Evolutionary conservation across 176 grass and related monocot genomes (phyloP).

Genomic region (Triticum urartu): DNA sequence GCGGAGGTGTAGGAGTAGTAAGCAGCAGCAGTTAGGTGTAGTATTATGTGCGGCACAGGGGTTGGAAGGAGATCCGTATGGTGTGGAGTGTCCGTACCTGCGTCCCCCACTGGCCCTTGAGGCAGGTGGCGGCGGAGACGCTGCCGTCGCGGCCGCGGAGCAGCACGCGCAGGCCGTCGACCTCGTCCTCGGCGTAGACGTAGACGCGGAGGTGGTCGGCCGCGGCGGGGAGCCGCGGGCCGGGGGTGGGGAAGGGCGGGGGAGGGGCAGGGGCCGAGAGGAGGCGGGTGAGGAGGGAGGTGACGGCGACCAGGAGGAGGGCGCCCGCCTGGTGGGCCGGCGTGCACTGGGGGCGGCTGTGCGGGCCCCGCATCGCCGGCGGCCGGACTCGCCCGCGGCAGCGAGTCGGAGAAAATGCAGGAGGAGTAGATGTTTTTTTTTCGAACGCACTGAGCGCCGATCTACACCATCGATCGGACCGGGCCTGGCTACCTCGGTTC

Average conservation of each 20-base stretch:
- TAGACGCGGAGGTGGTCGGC: slow-evolving; percentile 61
- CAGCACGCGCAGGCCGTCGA: slow-evolving; percentile 65
- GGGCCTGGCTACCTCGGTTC: background rate
- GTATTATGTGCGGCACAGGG: background rate
- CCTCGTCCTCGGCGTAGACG: slow-evolving; percentile 75
- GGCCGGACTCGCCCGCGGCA: background rate
- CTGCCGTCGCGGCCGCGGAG: slow-evolving; percentile 59
- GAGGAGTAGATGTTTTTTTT: too few relatives aligned
- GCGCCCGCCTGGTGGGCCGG: slow-evolving; percentile 58
- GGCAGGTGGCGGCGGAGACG: slow-evolving; percentile 59
- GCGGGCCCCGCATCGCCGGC: slow-evolving; percentile 2
- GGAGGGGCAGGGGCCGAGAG: background rate
- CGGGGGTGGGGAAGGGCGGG: background rate
- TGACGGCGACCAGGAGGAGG: slow-evolving; percentile 54
- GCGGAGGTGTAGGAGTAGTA: background rate
- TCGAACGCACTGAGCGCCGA: too few relatives aligned
- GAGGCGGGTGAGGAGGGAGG: slow-evolving; percentile 82
- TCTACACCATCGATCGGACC: background rate
- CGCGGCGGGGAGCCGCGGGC: background rate
- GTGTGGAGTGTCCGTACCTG: slow-evolving; percentile 40
- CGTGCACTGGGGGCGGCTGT: slow-evolving; percentile 29
- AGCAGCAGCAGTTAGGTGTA: background rate
- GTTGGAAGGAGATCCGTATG: background rate
- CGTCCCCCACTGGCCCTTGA: slow-evolving; percentile 98
- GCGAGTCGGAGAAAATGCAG: background rate